Percentiles rank a stretch among this genome's conserved stretches.
Conservation (phyloP, 1,284 basidiomycete genomes). For the Calocybe gambosa region DNA sequence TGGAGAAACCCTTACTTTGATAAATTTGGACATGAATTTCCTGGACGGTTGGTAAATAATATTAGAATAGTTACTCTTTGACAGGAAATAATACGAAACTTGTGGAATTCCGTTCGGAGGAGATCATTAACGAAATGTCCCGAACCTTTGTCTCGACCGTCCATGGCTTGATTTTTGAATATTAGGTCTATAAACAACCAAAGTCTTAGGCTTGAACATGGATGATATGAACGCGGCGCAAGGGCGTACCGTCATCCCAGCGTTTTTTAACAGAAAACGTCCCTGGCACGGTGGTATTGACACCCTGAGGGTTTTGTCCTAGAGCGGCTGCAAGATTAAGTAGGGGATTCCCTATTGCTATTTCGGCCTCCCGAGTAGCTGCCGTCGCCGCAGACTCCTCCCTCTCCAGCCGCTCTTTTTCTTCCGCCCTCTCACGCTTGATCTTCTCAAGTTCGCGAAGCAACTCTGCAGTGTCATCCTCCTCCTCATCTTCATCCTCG, state of each 20-base stretch:
- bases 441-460: constrained; percentile 93
- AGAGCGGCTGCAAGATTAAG: constrained; percentile 86
- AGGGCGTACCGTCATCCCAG: constrained; percentile 83
- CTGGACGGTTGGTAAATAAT: constrained; percentile 29
- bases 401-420: constrained; percentile 78
- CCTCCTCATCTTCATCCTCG: constrained; percentile 52
- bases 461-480: constrained; percentile 90
- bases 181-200: constrained; percentile 65
- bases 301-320: constrained; percentile 52
- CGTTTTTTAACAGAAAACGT: constrained; percentile 88
- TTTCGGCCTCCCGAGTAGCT: constrained; percentile 71
- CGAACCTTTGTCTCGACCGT: constrained; percentile 52
- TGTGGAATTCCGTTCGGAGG: constrained; percentile 88
- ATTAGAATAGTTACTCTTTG: constrained; percentile 3
- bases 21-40: constrained; percentile 77
- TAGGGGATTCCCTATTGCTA: constrained; percentile 81
- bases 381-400: constrained; percentile 66
- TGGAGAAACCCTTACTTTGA: constrained; percentile 44
- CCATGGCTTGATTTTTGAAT: constrained; percentile 94
- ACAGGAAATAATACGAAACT: constrained; percentile 40
- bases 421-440: constrained; percentile 89
- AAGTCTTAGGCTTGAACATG: constrained; percentile 1
- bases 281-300: constrained; percentile 73
- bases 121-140: constrained; percentile 92
- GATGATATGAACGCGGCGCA: not conserved